Base-by-base conservation (phyloP, 495 filamentous ascomycete genomes). In the Lasiosphaeris hirsuta region DNA sequence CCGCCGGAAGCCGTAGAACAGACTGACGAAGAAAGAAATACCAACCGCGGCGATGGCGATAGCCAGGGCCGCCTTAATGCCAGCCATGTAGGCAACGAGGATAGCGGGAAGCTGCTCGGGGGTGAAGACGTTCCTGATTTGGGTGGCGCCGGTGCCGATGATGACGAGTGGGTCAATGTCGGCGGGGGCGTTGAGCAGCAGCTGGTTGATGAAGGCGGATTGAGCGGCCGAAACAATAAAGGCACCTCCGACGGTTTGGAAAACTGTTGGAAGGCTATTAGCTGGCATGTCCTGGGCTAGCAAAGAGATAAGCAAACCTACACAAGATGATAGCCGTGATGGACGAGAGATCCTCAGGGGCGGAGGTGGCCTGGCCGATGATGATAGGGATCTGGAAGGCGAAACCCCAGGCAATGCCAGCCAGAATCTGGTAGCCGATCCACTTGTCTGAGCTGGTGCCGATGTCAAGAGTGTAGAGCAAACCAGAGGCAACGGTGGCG, bases 361-460 rank as follows among this genome's bases (percentile, higher is more conserved):
- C 51, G 2, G 86, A 72, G 0, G 74, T 73, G 1, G 78, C 78
- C 67, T 87, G 84, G 17, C 81, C 71, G 9, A 84, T 77, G 36
- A 86, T 70, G 23, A 84, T 56, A 11, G 78, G 78, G 46, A 81
- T 65, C 51, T 83, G 80, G 51, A 83, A 67, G 0, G 69, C 78
- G 0, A 70, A 60, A 10, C 83, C 82, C 42, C 76, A 76, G n/a
- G 79, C 79, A 13, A 72, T 58, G 10, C 84, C 83, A 6, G 72
- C 70, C 6, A 88, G 63, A 33, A 85, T 76, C 60, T 86, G 82
- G 59, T 84, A 86, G 10, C 83, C 82, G 33, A 84, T 69, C 80
- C 82, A 85, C 69, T 78, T 66, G 18, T 68, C 72, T 1, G 65
- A 57, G 5, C 68, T 48, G 10, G 79, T 83, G 3, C 58, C 42